Evolutionary conservation across 306 rosid species (phyloP), one percentile per base, ranked within the genome.

Genomic region (Sechiopsis laciniata): DNA sequence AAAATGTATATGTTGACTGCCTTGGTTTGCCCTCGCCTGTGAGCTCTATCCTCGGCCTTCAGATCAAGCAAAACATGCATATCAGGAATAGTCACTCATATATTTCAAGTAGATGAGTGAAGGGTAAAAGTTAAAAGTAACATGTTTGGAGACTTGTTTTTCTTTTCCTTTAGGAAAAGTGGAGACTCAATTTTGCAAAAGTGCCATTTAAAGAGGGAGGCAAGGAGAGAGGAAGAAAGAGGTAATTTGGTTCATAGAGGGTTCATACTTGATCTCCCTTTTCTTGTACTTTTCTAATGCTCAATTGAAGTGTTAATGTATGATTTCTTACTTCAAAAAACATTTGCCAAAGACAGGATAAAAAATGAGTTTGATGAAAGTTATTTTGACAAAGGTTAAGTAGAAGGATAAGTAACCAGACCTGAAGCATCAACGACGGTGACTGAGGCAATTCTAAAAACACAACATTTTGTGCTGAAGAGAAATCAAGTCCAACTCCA

Each of bases 21-120:
- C 80, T 88, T 90, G 74, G 84, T 87, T 82, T 90, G 97, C 50
- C 98, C 98, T 64, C 94, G 85, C 75, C 98, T 85, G 84, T 93
- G 98, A 80, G 98, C 97, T 87, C 98, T 88, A 84, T 87, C 97
- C 85, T 93, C 98, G 17, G 97, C 98, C 98, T 93, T 83, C 80
- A 88, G 72, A 81, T 40, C 69, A 62, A 78, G 73, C 46, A 71
- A 63, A 66, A 81, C 19, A 70, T 75, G 55, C 53, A 76, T 42
- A 50, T 40, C 55, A 16, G 66, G 76, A 64, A 75, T 59, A 71
- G 22, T 51, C 50, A 35, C 45, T 74, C 60, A 71, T 26, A 66
- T 50, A 77, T 52, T 53, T 35, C 61, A 29, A 7, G 61, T 6
- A 53, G 3, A 15, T 29, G 61, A 29, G 22, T 8, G 45, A 40